Conservation (phyloP, 176 grass and related monocot species). For the Saccharum officinarum region DNA sequence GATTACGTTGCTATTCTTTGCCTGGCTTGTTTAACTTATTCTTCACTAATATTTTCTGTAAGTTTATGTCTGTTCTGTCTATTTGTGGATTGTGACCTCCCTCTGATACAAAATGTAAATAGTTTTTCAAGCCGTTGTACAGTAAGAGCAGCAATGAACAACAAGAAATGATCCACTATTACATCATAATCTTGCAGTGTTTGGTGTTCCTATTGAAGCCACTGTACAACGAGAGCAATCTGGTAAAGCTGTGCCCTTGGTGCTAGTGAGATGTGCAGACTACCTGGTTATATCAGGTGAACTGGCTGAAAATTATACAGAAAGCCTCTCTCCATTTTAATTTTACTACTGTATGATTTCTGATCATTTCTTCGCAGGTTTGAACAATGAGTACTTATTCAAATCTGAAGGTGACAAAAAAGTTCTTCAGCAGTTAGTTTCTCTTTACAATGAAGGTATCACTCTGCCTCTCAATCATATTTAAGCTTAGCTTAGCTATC, state of each 20-base stretch:
- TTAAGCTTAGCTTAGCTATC: constrained; percentile 14
- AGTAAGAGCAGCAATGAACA: neutral
- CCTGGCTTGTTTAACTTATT: constrained; percentile 18
- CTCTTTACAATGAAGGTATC: constrained; percentile 85
- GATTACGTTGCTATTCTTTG: constrained; percentile 6
- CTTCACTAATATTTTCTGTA: neutral
- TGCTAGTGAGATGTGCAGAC: constrained; percentile 85
- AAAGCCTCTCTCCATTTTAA: neutral
- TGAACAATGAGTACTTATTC: constrained; percentile 87
- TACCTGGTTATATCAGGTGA: constrained; percentile 88
- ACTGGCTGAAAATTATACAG: constrained; percentile 26
- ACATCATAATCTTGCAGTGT: constrained; percentile 57
- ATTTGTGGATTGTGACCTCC: neutral
- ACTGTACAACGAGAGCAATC: constrained; percentile 75
- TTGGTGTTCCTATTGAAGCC: constrained; percentile 84
- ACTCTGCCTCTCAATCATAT: constrained; percentile 24
- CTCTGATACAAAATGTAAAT: constrained; percentile 20
- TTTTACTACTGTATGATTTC: constrained; percentile 22
- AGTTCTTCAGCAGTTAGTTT: constrained; percentile 79
- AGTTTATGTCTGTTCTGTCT: constrained; percentile 12
- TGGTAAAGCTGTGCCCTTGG: constrained; percentile 72
- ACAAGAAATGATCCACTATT: constrained; percentile 6
- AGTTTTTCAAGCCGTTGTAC: neutral
- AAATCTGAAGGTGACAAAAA: constrained; percentile 86
- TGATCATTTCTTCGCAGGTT: constrained; percentile 47